Percentiles rank a stretch among this genome's conserved stretches.
Conservation (phyloP, 306 rosid genomes). For the Pterocarpus macrocarpus region DNA sequence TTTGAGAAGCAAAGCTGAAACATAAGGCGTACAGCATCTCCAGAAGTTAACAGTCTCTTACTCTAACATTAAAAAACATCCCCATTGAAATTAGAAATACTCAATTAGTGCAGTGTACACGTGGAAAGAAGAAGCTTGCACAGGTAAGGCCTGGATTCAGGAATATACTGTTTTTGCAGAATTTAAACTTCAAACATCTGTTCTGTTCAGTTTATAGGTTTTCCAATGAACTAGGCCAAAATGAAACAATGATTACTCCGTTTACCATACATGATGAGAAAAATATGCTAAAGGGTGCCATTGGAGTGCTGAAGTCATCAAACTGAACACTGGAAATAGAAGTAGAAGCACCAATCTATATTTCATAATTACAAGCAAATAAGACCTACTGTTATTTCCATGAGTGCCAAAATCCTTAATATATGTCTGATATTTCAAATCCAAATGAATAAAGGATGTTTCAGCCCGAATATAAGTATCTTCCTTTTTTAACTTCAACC, state of each 20-base stretch:
- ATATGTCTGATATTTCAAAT: background rate
- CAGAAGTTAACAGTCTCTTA: background rate
- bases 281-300: background rate
- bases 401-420: background rate
- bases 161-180: too few species aligned
- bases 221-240: background rate
- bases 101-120: conserved; percentile 16
- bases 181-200: background rate
- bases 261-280: background rate
- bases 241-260: background rate
- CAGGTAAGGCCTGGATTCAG: background rate
- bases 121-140: background rate
- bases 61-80: background rate
- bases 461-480: background rate
- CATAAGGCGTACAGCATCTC: conserved; percentile 25
- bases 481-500: background rate
- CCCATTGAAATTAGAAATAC: conserved; percentile 9
- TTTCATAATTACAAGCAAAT: background rate
- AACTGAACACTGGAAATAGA: background rate
- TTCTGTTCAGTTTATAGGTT: background rate
- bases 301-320: background rate
- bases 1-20: conserved; percentile 31
- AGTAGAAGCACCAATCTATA: background rate
- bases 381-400: background rate
- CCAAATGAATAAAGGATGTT: background rate